Evolutionary conservation across 2,329 filamentous ascomycete species (phyloP), one percentile per base, ranked within the genome.

Genomic region (Aspergillus ruber): DNA sequence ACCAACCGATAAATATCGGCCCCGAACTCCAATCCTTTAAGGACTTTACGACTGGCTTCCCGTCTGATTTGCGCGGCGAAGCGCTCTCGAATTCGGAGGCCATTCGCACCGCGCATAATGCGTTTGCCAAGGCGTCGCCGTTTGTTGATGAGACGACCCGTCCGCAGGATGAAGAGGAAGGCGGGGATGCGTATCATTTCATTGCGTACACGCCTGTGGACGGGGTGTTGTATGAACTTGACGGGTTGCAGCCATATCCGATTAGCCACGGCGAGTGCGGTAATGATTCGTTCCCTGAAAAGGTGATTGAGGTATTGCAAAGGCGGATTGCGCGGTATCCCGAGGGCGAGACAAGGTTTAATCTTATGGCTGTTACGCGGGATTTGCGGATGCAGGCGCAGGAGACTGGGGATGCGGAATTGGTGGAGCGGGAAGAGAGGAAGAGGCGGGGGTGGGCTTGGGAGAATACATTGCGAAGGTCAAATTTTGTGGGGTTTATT

Each of bases 401-500:
- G 48, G 88, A 94, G 67, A 81, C 93, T 54, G 90, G 90, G 41
- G 93, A 98, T 70, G 65, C 72, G 39, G 90, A 95, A 63, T 75
- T 83, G 68, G 70, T 97, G 56, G 82, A 82, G 55, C 76, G 84
- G 46, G 90, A 97, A 76, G 82, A 91, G 73, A 77, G 80, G 63
- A 95, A 95, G 80, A 79, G 93, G 45, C 78, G 78, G 49, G 86
- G 84, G 54, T 98, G 93, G 93, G 80, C 83, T 64, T 96, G 93
- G 78, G 93, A 98, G 78, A 98, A 98, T 70, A 86, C 90, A 9
- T 75, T 98, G 61, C 75, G 93, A 51, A 76, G 87, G 59, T 91
- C 95, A 69, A 98, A 98, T 70, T 98, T 98, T 73, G 88, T 98
- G 0, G 91, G 90, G 0, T 96, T 98, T 61, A 86, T 91, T 3